A percentile compares a stretch with the other conserved stretches of the same genome.
Evolutionary conservation across 139 green algal species (phyloP).

Genomic region (Coelastrella sp.): DNA sequence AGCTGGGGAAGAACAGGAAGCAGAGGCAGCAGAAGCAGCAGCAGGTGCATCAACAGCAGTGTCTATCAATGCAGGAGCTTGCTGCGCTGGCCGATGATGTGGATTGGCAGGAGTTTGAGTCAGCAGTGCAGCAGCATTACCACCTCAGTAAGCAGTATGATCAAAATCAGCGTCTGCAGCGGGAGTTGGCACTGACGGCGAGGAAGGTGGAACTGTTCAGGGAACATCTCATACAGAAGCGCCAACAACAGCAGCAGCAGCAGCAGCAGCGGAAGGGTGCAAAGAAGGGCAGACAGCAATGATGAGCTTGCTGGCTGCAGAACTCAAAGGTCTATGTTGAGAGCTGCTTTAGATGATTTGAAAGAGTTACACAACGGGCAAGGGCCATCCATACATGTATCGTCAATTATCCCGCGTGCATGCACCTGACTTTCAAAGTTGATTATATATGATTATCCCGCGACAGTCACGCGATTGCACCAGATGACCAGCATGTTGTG

Average conservation of each 20-base stretch:
- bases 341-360: neutral
- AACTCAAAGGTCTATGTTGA: neutral
- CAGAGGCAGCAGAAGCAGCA: constrained; percentile 21
- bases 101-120: neutral
- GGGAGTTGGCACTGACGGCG: neutral
- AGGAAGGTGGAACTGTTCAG: constrained; percentile 40
- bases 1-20: constrained; percentile 4
- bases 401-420: too few relatives aligned
- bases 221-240: constrained; percentile 37
- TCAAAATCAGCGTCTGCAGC: constrained; percentile 18
- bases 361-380: too few relatives aligned
- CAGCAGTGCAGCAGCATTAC: constrained; percentile 20
- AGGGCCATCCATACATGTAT: too few relatives aligned
- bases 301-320: too few relatives aligned
- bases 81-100: neutral
- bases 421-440: too few relatives aligned
- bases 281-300: neutral
- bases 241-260: constrained; percentile 14
- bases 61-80: neutral
- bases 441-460: too few relatives aligned
- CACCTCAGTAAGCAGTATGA: constrained; percentile 5
- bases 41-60: neutral
- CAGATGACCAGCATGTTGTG: too few relatives aligned
- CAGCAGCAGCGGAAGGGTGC: neutral
- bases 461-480: too few relatives aligned